Base-by-base conservation (phyloP, 192 early-diverging fungal species). In the Fimicolochytrium jonesii region DNA sequence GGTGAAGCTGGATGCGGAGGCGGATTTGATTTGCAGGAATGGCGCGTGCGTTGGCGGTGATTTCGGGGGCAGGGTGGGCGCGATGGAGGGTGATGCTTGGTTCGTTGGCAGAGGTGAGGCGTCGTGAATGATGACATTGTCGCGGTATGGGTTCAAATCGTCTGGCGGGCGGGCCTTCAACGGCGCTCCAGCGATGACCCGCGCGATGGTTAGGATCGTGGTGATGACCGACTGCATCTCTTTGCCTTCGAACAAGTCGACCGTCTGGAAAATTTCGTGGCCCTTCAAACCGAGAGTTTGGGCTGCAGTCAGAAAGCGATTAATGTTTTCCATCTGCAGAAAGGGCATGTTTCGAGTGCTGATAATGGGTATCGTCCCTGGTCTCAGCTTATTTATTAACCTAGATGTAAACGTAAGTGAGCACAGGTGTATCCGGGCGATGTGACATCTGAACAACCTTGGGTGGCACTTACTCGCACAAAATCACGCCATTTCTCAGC, bases 301-400 rank as follows among this genome's bases (percentile, higher is more conserved):
- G 62, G 75, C 13, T 7, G 81, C 84, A 41, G 61, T 37, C 48
- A 92, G 74, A 67, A 89, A 92, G 43, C 72, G 78, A 49, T 83
- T 83, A 72, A 92, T 90, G 61, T 92, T 92, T 66, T 92, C 90
- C 90, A 92, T 92, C 77, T 88, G 56, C 55, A 68, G 25, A 69
- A 93, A 93, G 15, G 91, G 87, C 13, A 87, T 61, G 45, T 82
- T 75, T 43, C 80, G 86, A 39, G 76, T 74, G 66, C 84, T 87
- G 53, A 93, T 88, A 61, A 80, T 76, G 61, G 80, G 78, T 34
- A 93, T 85, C 15, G 79, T 86, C 6, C 80, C 84, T 9, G 91
- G 91, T 23, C 82, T 70, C 46, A 93, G 70, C 54, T 78, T 77
- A 75, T 93, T 93, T 64, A 90, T 86, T 29, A 93, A 54, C 17